Percentiles rank a stretch among this genome's conserved stretches.
These are phyloP conservation scores for Aspergillus sclerotiicarbonarius DNA, from an alignment of 495 filamentous ascomycete species.

Conservation along the genomic window DNA sequence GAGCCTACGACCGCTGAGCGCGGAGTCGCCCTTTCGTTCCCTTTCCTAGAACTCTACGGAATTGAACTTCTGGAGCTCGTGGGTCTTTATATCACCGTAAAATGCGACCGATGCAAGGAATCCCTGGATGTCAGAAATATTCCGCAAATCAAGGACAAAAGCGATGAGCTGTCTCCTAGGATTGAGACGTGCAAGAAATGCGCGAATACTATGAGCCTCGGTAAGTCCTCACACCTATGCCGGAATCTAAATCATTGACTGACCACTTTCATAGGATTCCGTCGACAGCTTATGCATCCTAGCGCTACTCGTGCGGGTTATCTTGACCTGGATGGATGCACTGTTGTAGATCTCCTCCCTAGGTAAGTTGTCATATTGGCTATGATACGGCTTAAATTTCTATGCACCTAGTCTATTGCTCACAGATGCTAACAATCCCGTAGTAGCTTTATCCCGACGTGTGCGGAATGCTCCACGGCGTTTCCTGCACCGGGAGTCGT, in stretches of 20 bases:
- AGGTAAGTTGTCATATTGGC: slow-evolving; percentile 47
- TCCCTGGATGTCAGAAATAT: slow-evolving; percentile 69
- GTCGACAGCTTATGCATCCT: slow-evolving; percentile 72
- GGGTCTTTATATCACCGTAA: slow-evolving; percentile 67
- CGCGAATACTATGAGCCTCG: slow-evolving; percentile 62
- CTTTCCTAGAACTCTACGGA: slow-evolving; percentile 73
- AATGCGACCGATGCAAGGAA: slow-evolving; percentile 84
- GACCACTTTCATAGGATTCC: slow-evolving; percentile 50
- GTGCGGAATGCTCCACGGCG: slow-evolving; percentile 71
- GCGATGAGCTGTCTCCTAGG: slow-evolving; percentile 29
- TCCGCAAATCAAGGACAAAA: slow-evolving; percentile 43
- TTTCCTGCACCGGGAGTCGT: slow-evolving; percentile 62
- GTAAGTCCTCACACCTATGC: slow-evolving; percentile 21
- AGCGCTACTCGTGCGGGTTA: slow-evolving; percentile 78
- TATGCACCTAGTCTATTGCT: background rate
- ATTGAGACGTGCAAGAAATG: slow-evolving; percentile 73
- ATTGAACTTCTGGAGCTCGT: slow-evolving; percentile 77
- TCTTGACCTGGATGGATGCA: slow-evolving; percentile 77
- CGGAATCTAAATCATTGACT: background rate
- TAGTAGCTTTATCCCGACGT: slow-evolving; percentile 81
- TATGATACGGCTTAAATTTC: background rate
- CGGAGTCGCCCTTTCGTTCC: slow-evolving; percentile 80
- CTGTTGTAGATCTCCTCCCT: slow-evolving; percentile 74
- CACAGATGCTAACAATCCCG: slow-evolving; percentile 6
- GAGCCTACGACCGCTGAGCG: slow-evolving; percentile 40